Conservation (phyloP, 768 basidiomycete genomes). For the Naematelia encephala region DNA sequence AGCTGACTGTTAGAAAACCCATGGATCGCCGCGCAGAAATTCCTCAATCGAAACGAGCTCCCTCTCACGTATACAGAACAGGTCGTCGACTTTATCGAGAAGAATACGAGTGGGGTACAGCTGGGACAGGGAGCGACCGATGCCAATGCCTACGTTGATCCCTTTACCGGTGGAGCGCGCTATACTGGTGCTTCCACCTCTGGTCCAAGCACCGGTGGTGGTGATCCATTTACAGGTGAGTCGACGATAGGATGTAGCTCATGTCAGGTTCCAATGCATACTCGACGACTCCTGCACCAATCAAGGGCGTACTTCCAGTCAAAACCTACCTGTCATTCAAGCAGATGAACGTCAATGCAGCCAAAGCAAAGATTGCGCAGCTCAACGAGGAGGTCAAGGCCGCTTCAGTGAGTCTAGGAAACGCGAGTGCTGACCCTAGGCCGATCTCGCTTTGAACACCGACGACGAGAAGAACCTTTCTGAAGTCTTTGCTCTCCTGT, state of each 20-base stretch:
- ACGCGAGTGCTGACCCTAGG: constrained; percentile 7
- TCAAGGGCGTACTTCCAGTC: constrained; percentile 44
- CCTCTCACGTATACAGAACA: constrained; percentile 79
- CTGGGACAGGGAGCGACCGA: constrained; percentile 54
- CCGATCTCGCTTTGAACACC: constrained; percentile 21
- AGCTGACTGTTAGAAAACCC: constrained; percentile 68
- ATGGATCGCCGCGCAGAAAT: constrained; percentile 80
- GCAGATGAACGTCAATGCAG: constrained; percentile 63
- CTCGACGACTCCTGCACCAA: constrained; percentile 49
- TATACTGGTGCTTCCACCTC: constrained; percentile 33
- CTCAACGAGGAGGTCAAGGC: constrained; percentile 65
- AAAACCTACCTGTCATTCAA: constrained; percentile 71
- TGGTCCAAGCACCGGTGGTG: constrained; percentile 14
- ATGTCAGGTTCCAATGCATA: constrained; percentile 51
- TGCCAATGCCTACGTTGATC: constrained; percentile 68
- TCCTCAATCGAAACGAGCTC: constrained; percentile 77
- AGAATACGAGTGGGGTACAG: constrained; percentile 75
- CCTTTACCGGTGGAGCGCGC: constrained; percentile 69
- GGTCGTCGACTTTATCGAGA: constrained; percentile 89
- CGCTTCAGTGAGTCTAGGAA: constrained; percentile 8
- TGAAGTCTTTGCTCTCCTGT: constrained; percentile 33
- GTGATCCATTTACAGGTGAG: constrained; percentile 46
- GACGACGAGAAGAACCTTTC: constrained; percentile 33
- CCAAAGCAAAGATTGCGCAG: constrained; percentile 67
- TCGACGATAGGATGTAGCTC: constrained; percentile 62